Base-by-base conservation (phyloP, 2,329 filamentous ascomycete species). In the Nemania sp. region DNA sequence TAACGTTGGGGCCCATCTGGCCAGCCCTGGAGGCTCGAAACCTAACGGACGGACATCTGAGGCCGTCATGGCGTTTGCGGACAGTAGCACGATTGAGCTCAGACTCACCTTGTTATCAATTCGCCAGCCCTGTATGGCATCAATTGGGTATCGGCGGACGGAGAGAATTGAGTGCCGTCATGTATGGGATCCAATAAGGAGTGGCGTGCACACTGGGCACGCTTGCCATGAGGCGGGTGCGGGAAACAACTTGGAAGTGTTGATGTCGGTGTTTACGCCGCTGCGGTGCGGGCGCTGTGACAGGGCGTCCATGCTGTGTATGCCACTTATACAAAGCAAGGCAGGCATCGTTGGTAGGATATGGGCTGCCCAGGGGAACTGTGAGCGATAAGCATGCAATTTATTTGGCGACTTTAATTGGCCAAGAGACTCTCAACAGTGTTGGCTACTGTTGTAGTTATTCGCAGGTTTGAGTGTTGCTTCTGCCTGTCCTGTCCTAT, bases 261-360 rank as follows among this genome's bases (percentile, higher is more conserved):
- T 15, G 44, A 53, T 36, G 19, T 36, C 14, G 28, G 15, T n/a
- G n/a, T n/a, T n/a, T n/a, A n/a, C n/a, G n/a, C n/a, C n/a, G n/a
- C n/a, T n/a, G n/a, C n/a, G n/a, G n/a, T n/a, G n/a, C n/a, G n/a
- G 22, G 50, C 36, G 34, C 51, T 42, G 43, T 28, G 31, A 51
- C n/a, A 17, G 45, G 43, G 47, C 42, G 23, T 30, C 19, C 15
- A 28, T 33, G 26, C 17, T 31, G 47, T 48, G 33, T 39, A 43
- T 42, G 17, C 39, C 22, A 41, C 26, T 8, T 17, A 36, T 7
- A 17, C 26, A 44, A 44, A 45, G 48, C 49, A 58, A 58, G 56
- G 56, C 52, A 54, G 39, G 49, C 23, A 23, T 22, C 48, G 11
- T 52, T 39, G 49, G 48, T 55, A 55, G 48, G 52, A 20, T 37